Evolutionary conservation across 768 basidiomycete species (phyloP), one percentile per base, ranked within the genome.

Genomic region (Termitomyces sp.): DNA sequence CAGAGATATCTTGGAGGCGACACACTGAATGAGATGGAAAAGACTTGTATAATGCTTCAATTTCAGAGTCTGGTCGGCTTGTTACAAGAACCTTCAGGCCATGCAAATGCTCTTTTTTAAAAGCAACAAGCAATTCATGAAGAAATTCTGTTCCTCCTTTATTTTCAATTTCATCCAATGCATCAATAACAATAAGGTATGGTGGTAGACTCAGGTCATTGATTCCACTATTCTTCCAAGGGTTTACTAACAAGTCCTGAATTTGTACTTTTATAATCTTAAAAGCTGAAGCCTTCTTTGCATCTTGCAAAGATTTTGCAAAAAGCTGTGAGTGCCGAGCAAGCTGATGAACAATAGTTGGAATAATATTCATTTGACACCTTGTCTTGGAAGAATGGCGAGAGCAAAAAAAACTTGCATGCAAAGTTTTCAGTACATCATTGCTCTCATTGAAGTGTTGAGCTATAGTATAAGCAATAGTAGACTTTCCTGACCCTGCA

Each of bases 381-480:
- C n/a, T n/a, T n/a, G n/a, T n/a, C n/a, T n/a, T n/a, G n/a, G n/a
- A n/a, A n/a, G n/a, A n/a, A n/a, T n/a, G n/a, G n/a, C n/a, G n/a
- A n/a, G n/a, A n/a, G n/a, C n/a, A n/a, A n/a, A 40, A 72, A 65
- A 72, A 72, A 49, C 64, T 70, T 20, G 54, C 70, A 2, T 66
- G 65, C 38, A 72, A 50, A 14, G 64, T 50, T n/a, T 66, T 62
- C 40, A 67, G 63, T 3, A 32, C 13, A 5, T 43, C 40, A 20
- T 55, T 53, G n/a, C 65, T 60, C 6, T 70, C 63, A 0, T 69
- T 68, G 36, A 53, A 64, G 65, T n/a, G n/a, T n/a, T n/a, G n/a
- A n/a, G n/a, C n/a, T n/a, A n/a, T n/a, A n/a, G n/a, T n/a, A n/a
- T n/a, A n/a, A n/a, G n/a, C n/a, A n/a, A n/a, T n/a, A n/a, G n/a